Conservation (phyloP, 768 basidiomycete genomes). For the Suillus clintonianus region DNA sequence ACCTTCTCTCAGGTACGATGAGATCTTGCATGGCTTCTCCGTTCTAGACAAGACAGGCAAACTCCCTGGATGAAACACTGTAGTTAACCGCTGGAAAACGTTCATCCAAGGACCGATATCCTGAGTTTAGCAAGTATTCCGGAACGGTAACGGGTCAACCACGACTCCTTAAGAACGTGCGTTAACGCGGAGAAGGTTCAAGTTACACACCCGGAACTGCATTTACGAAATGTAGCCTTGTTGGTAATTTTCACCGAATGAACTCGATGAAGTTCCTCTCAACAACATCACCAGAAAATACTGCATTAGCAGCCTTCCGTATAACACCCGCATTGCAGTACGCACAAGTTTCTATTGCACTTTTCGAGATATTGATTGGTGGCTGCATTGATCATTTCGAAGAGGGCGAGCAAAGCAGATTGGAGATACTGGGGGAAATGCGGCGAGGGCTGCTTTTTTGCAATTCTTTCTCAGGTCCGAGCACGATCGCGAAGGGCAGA, state of each 20-base stretch:
- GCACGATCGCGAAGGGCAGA: neutral
- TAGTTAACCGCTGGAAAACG: too few species aligned
- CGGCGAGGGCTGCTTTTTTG: neutral
- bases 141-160: too few species aligned
- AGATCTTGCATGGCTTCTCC: neutral
- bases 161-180: too few species aligned
- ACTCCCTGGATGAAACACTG: too few species aligned
- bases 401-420: neutral
- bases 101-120: too few species aligned
- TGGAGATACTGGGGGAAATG: neutral
- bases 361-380: neutral
- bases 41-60: neutral
- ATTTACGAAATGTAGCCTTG: too few species aligned
- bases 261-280: too few species aligned
- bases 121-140: too few species aligned
- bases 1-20: neutral
- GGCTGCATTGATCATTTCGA: neutral
- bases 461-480: neutral
- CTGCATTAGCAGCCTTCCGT: neutral
- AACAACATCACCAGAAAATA: too few species aligned
- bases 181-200: too few species aligned
- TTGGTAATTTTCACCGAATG: too few species aligned
- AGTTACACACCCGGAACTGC: too few species aligned
- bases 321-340: neutral
- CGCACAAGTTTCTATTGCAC: neutral